Percentiles rank a stretch among this genome's conserved stretches.
Conservation (phyloP, 2,329 filamentous ascomycete species). For the Orbilia javanica region DNA sequence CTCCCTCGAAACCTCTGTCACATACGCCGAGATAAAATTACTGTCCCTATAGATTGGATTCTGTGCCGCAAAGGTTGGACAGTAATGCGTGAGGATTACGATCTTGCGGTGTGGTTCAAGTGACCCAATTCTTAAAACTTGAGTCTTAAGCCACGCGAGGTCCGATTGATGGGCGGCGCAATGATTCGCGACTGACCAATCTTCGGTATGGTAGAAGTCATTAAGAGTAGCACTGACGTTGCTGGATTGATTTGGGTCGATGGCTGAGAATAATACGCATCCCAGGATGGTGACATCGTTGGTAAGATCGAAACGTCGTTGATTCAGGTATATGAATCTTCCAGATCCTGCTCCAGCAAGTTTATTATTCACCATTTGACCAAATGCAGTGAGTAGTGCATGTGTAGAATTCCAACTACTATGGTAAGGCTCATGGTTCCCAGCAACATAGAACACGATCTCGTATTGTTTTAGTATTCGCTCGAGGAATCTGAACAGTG, state of each 20-base stretch:
- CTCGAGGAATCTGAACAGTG: constrained; percentile 68
- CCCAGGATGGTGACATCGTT: constrained; percentile 66
- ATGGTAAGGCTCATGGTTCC: constrained; percentile 72
- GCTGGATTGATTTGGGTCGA: constrained; percentile 65
- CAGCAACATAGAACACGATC: constrained; percentile 69
- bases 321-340: constrained; percentile 66
- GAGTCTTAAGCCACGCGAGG: constrained; percentile 62
- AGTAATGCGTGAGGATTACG: constrained; percentile 61
- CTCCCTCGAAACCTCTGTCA: constrained; percentile 65
- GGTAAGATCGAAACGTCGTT: constrained; percentile 65
- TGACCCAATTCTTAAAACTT: constrained; percentile 36
- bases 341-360: constrained; percentile 58
- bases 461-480: constrained; percentile 69
- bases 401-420: constrained; percentile 36
- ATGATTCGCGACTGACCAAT: constrained; percentile 61
- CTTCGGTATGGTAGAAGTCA: constrained; percentile 69
- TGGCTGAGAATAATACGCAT: constrained; percentile 69
- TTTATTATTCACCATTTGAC: constrained; percentile 16
- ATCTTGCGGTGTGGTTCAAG: constrained; percentile 36
- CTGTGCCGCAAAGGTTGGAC: constrained; percentile 59
- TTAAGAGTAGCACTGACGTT: constrained; percentile 67
- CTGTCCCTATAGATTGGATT: constrained; percentile 54
- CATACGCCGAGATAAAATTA: constrained; percentile 63
- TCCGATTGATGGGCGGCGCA: constrained; percentile 60
- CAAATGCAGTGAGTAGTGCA: constrained; percentile 58